Percentiles rank a stretch among this genome's conserved stretches.
These are phyloP conservation scores for Capsicum chinense DNA, from an alignment of 257 asterid genomes.

Conservation along the genomic window DNA sequence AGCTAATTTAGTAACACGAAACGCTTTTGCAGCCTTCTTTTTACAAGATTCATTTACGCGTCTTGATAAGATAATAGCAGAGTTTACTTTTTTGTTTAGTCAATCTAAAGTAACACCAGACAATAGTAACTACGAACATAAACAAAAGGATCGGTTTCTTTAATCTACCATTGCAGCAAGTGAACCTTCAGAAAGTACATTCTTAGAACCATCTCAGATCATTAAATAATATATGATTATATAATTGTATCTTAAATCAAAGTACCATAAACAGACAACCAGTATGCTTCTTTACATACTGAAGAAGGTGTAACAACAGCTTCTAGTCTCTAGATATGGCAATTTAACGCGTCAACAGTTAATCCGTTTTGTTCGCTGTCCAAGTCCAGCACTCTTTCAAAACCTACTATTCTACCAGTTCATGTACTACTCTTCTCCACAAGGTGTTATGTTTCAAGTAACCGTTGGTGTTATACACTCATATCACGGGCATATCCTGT, in stretches of 20 bases:
- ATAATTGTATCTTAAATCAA: background rate
- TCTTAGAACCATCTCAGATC: too few relatives aligned
- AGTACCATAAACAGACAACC: background rate
- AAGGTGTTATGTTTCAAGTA: background rate
- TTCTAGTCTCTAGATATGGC: background rate
- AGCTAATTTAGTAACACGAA: background rate
- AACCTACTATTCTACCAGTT: background rate
- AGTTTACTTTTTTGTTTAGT: background rate
- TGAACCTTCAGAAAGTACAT: background rate
- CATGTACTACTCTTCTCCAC: background rate
- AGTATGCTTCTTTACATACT: background rate
- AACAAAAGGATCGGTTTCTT: background rate
- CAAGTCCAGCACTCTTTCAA: background rate
- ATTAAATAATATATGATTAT: too few relatives aligned
- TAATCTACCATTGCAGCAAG: background rate
- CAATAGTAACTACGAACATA: background rate
- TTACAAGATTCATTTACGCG: background rate
- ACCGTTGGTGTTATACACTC: background rate
- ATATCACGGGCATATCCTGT: background rate
- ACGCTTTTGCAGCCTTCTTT: background rate
- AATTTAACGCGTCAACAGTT: background rate
- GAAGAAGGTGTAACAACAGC: background rate
- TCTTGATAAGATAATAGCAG: background rate
- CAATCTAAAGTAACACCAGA: background rate
- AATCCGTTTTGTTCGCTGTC: background rate